phyloP scores from a whole-genome alignment of 2,329 filamentous ascomycete species.

The Pseudogymnoascus sp. region DNA sequence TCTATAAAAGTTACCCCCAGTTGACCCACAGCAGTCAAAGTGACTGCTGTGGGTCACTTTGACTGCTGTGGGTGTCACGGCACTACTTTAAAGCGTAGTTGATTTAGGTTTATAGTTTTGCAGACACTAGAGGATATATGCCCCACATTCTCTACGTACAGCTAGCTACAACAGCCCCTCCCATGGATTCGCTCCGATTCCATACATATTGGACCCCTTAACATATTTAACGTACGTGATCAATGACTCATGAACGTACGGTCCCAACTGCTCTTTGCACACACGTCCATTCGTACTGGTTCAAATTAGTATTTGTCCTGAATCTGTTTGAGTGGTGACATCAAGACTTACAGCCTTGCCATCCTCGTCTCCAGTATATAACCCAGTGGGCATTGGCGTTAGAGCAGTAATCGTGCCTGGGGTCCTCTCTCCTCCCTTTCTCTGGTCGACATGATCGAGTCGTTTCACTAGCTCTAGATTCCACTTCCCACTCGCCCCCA shows the following conservation, averaged over 20 bases:
- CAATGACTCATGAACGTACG: neutral
- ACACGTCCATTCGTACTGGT: conserved; percentile 53
- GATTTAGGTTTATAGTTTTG: neutral
- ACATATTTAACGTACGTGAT: neutral
- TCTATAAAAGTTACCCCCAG: neutral
- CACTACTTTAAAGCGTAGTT: neutral
- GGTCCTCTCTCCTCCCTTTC: conserved; percentile 51
- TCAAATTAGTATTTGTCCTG: conserved; percentile 14
- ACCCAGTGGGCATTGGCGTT: conserved; percentile 68
- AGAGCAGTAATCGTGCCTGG: conserved; percentile 78
- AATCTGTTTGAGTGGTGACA: neutral
- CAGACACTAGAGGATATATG: neutral
- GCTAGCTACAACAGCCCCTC: neutral
- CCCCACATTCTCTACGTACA: neutral
- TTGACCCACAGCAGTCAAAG: neutral
- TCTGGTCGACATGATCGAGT: conserved; percentile 70
- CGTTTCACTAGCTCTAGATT: conserved; percentile 70
- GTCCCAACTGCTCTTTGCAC: conserved; percentile 8
- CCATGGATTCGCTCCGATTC: neutral
- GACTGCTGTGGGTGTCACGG: neutral
- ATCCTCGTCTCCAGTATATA: conserved; percentile 93
- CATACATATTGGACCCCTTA: neutral
- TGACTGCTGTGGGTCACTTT: neutral
- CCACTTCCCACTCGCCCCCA: conserved; percentile 58
- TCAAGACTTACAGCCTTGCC: conserved; percentile 69